Conservation (phyloP, 108 stramenopile genomes). For the Skeletonema grethae region DNA sequence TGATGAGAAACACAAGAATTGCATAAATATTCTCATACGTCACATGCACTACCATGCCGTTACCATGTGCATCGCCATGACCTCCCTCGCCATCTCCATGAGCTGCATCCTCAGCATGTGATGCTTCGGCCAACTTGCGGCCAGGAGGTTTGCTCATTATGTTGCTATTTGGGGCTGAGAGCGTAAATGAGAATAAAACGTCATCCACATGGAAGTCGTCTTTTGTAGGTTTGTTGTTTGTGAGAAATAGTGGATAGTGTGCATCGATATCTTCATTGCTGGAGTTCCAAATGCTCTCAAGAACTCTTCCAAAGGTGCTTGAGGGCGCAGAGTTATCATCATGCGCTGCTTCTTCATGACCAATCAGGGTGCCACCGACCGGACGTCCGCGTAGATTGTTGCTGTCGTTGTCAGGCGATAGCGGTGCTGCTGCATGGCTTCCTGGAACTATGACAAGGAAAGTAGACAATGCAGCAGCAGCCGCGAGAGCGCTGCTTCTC, state of each 20-base stretch:
- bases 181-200: neutral
- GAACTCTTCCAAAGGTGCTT: neutral
- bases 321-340: neutral
- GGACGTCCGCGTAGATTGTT: neutral
- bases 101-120: neutral
- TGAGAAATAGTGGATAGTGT: neutral
- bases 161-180: neutral
- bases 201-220: neutral
- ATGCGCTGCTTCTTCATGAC: neutral
- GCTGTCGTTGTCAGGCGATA: neutral
- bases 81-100: neutral
- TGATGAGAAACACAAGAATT: constrained; percentile 42
- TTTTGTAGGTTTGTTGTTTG: neutral
- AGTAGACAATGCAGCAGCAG: neutral
- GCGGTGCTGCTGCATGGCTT: neutral
- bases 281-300: neutral
- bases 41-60: constrained; percentile 17
- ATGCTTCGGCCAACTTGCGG: neutral
- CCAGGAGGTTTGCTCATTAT: neutral
- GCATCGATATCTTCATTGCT: neutral
- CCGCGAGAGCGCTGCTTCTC: neutral
- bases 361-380: neutral
- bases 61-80: neutral
- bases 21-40: constrained; percentile 44
- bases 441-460: neutral